Evolutionary conservation across 192 early-diverging fungal genomes (phyloP), one percentile per base, ranked within the genome.

Genomic region (Backusella sp.): DNA sequence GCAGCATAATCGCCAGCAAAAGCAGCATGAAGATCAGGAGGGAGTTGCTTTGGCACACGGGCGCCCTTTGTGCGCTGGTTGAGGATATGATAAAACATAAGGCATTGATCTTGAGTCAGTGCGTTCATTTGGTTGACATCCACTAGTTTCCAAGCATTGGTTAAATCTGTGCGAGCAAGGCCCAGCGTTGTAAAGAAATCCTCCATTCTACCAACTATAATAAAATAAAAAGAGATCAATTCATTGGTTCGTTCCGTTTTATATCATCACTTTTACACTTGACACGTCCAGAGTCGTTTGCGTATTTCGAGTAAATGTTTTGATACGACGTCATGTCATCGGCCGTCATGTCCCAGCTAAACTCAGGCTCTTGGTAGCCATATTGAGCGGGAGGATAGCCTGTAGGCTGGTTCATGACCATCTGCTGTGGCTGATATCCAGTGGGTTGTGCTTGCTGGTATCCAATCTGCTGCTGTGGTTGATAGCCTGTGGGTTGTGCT

Each of bases 271-370:
- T 9, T 9, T 41, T 34, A 44, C 88, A 88, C 83, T 85, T 79
- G 1, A 88, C 85, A 78, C 87, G 85, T 28, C 86, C 87, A 52
- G 82, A 77, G 11, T 84, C 34, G 44, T 86, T 84, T 4, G 83
- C 84, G 73, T 88, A 85, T 66, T 86, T 88, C 39, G 77, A 76
- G 72, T 88, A 91, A 19, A 85, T 85, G 30, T 80, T 80, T 68
- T 89, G 89, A 73, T 90, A 91, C 44, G 84, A 88, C 28, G 80
- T 73, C 52, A 86, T 83, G 62, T 87, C 89, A 11, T 85, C 80
- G 2, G 90, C 81, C 39, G 88, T 83, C 72, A 91, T 91, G 69
- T 88, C 88, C 90, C 90, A 91, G 44, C 88, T 84, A 82, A 91
- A 91, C 21, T 90, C 85, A 41, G 84, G 17, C 14, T 71, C 70